A percentile compares a stretch with the other conserved stretches of the same genome.
phyloP scores from a whole-genome alignment of 495 filamentous ascomycete genomes.

The Penicillium mononematosum region DNA sequence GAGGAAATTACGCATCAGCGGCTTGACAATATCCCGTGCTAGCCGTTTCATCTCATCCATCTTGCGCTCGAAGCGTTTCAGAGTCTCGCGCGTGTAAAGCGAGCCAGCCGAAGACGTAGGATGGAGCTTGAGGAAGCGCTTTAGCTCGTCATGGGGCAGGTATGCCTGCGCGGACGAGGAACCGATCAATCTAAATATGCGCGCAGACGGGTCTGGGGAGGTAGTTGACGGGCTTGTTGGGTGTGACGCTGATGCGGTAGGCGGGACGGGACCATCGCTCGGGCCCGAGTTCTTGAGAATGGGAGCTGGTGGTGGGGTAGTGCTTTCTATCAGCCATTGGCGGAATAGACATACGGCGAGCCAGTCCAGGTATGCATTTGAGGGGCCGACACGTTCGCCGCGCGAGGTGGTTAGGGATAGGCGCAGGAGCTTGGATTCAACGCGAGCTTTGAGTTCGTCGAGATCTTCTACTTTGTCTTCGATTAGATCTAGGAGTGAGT shows the following conservation, averaged over 20 bases:
- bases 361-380: conserved; percentile 82
- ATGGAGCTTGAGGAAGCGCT: conserved; percentile 75
- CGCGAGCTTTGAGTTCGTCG: conserved; percentile 62
- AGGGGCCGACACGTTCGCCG: conserved; percentile 76
- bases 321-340: conserved; percentile 88
- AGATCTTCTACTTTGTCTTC: conserved; percentile 87
- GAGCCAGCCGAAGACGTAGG: conserved; percentile 49
- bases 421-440: conserved; percentile 77
- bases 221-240: conserved; percentile 21
- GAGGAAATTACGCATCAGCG: conserved; percentile 78
- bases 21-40: conserved; percentile 78
- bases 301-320: conserved; percentile 61
- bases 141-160: conserved; percentile 80
- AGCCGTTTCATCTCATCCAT: conserved; percentile 83
- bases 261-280: conserved; percentile 19
- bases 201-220: conserved; percentile 46
- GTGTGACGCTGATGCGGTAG: conserved; percentile 30
- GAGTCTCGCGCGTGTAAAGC: conserved; percentile 70
- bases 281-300: conserved; percentile 43
- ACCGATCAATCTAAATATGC: conserved; percentile 71
- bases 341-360: conserved; percentile 79
- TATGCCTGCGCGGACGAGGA: conserved; percentile 59
- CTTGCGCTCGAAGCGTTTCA: conserved; percentile 77
- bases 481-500: conserved; percentile 77
- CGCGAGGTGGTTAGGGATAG: conserved; percentile 73